Conservation (phyloP, 768 basidiomycete genomes). For the Lanmaoa pseudosensibilis region DNA sequence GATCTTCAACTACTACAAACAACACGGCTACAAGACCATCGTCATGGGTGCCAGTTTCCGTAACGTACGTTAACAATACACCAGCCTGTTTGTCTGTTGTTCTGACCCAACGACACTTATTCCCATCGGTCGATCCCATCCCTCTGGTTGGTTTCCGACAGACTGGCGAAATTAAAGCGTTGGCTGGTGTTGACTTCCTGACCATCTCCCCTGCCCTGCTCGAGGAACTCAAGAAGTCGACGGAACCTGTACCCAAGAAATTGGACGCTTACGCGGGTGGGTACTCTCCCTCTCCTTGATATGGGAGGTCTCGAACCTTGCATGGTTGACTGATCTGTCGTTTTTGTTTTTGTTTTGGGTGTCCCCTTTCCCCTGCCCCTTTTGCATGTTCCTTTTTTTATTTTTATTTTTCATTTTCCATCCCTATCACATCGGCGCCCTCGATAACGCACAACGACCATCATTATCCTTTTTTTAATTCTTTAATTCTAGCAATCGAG, state of each 20-base stretch:
- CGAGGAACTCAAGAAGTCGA: constrained; percentile 87
- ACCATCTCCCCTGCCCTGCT: constrained; percentile 91
- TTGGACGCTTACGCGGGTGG: constrained; percentile 66
- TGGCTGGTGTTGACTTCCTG: constrained; percentile 97
- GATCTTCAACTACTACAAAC: constrained; percentile 99
- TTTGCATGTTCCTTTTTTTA: not conserved
- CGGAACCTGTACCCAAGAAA: constrained; percentile 77
- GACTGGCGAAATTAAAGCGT: constrained; percentile 89
- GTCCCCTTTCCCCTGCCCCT: not conserved
- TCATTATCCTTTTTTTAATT: no score
- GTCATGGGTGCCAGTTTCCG: constrained; percentile 99
- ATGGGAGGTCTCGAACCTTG: not conserved
- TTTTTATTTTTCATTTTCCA: not conserved
- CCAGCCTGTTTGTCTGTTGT: not conserved
- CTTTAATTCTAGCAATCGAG: constrained; percentile 16
- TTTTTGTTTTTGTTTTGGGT: not conserved
- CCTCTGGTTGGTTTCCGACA: constrained; percentile 31
- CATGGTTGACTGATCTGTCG: constrained; percentile 13
- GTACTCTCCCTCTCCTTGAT: constrained; percentile 23
- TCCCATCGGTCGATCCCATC: constrained; percentile 5
- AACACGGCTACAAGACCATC: constrained; percentile 96
- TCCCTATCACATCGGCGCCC: not conserved
- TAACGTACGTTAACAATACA: constrained; percentile 67
- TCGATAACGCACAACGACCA: no score
- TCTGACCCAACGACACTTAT: constrained; percentile 1